These are phyloP conservation scores for Emmonsiellopsis sp. DNA, from an alignment of 2,329 filamentous ascomycete genomes.

Conservation along the genomic window DNA sequence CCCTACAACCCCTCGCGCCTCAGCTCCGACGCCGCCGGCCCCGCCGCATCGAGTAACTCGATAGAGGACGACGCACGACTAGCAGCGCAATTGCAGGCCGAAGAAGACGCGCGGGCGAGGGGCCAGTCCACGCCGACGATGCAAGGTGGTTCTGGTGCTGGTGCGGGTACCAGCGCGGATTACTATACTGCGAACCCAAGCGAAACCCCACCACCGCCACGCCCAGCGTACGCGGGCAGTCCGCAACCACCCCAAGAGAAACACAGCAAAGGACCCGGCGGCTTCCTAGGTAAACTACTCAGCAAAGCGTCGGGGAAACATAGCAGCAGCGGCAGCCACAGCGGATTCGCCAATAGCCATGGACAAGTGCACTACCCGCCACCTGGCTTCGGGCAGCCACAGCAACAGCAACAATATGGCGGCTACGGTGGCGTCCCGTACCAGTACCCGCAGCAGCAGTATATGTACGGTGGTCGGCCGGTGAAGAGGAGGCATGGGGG, in stretches of 20 bases:
- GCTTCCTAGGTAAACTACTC: slow-evolving; percentile 1
- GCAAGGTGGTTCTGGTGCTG: background rate
- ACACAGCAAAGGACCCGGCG: background rate
- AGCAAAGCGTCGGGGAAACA: slow-evolving; percentile 1
- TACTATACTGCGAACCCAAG: background rate
- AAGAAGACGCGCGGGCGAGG: slow-evolving; percentile 61
- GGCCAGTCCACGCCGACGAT: slow-evolving; percentile 9
- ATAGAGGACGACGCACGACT: slow-evolving; percentile 62
- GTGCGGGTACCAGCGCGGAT: background rate
- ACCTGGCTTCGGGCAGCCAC: background rate
- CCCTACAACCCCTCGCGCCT: slow-evolving; percentile 48
- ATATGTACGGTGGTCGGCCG: background rate
- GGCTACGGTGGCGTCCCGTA: background rate
- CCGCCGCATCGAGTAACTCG: slow-evolving; percentile 15
- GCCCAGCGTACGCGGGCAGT: background rate
- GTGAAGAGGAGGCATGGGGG: slow-evolving; percentile 24
- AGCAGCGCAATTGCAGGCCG: slow-evolving; percentile 69
- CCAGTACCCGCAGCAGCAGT: background rate
- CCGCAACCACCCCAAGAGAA: background rate
- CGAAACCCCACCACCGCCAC: no score
- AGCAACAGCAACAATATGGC: background rate
- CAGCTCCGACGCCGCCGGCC: background rate
- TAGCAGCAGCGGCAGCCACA: background rate
- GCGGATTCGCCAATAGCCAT: background rate
- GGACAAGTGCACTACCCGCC: background rate